Conservation (phyloP, 495 filamentous ascomycete species). For the Patellaria atrata region DNA sequence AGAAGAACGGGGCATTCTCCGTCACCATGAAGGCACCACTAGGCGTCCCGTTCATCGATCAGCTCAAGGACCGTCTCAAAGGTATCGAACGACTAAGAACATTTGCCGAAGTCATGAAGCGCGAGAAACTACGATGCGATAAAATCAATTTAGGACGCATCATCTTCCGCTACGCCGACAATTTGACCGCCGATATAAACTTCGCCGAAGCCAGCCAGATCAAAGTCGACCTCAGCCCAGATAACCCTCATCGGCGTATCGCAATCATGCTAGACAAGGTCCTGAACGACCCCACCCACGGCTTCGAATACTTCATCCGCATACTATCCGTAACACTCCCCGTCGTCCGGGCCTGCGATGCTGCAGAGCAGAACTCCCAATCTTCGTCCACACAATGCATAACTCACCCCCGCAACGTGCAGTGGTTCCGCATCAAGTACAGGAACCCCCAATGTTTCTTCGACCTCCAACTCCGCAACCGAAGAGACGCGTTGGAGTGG, state of each 20-base stretch:
- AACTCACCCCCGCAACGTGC: constrained; percentile 12
- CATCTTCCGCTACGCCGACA: constrained; percentile 41
- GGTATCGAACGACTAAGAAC: constrained; percentile 50
- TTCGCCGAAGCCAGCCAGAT: constrained; percentile 24
- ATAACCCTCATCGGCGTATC: constrained; percentile 66
- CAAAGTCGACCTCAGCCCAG: constrained; percentile 38
- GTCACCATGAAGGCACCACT: constrained; percentile 42
- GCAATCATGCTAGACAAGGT: constrained; percentile 45
- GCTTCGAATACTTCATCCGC: constrained; percentile 40
- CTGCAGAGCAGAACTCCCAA: constrained; percentile 22
- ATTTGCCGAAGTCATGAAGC: constrained; percentile 46
- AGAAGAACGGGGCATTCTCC: constrained; percentile 42
- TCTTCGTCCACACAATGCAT: constrained; percentile 4
- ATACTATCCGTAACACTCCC: constrained; percentile 50
- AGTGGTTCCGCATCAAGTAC: constrained; percentile 22
- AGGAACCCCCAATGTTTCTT: constrained; percentile 17
- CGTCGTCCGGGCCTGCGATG: constrained; percentile 48
- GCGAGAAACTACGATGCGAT: constrained; percentile 37
- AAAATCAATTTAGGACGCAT: constrained; percentile 46
- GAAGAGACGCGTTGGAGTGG: constrained; percentile 18
- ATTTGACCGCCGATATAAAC: constrained; percentile 22
- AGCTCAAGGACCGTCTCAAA: constrained; percentile 39
- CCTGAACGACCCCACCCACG: constrained; percentile 35
- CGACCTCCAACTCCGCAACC: constrained; percentile 13
- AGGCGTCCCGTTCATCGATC: constrained; percentile 39